phyloP scores from a whole-genome alignment of 2,329 filamentous ascomycete genomes.

The Lachnellula hyalina region DNA sequence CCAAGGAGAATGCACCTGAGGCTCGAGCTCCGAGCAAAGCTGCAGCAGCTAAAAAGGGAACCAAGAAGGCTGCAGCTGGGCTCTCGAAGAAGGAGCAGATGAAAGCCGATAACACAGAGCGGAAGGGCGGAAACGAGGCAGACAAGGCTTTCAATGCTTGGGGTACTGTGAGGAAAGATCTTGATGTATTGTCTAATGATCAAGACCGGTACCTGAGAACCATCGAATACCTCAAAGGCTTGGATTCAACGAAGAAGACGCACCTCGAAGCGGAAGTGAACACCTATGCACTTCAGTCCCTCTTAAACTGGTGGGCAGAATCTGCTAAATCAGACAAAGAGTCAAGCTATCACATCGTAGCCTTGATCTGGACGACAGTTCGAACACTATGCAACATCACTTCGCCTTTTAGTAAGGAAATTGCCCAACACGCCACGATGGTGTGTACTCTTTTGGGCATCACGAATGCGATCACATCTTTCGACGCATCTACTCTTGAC shows the following conservation, averaged over 20 bases:
- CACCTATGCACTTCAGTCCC: conserved; percentile 43
- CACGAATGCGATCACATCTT: conserved; percentile 26
- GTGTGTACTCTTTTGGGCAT: conserved; percentile 32
- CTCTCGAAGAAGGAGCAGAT: conserved; percentile 33
- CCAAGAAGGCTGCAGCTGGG: conserved; percentile 36
- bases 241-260: conserved; percentile 25
- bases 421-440: conserved; percentile 32
- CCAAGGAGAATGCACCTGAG: conserved; percentile 16
- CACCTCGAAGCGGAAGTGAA: conserved; percentile 32
- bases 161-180: conserved; percentile 27
- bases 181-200: conserved; percentile 23
- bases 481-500: conserved; percentile 25
- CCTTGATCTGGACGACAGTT: conserved; percentile 41
- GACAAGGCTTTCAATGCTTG: conserved; percentile 31
- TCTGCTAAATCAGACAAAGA: conserved; percentile 33
- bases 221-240: conserved; percentile 26
- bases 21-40: conserved; percentile 7
- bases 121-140: conserved; percentile 26
- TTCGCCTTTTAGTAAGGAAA: conserved; percentile 37
- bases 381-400: conserved; percentile 34
- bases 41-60: conserved; percentile 25
- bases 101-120: conserved; percentile 29
- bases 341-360: conserved; percentile 37
- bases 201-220: conserved; percentile 29
- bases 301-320: conserved; percentile 44